phyloP scores from a whole-genome alignment of 495 filamentous ascomycete genomes.

The Penicillium desertorum region DNA sequence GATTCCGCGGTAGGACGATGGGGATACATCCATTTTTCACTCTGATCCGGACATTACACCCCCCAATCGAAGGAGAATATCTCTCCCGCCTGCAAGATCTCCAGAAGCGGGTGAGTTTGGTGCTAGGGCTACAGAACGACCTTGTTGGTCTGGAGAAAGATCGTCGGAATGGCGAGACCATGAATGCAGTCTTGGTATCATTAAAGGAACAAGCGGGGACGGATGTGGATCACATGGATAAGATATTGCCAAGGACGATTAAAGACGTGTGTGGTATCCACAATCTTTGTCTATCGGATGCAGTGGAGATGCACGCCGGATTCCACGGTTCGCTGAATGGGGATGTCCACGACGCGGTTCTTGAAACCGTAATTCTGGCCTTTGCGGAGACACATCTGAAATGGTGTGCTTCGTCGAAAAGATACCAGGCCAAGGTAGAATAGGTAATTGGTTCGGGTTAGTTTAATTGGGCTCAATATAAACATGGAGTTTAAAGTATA shows the following conservation, averaged over 20 bases:
- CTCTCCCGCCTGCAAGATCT: neutral
- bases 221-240: slow-evolving; percentile 18
- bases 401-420: slow-evolving; percentile 1
- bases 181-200: slow-evolving; percentile 9
- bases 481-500: neutral
- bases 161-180: slow-evolving; percentile 4
- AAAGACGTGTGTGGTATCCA: slow-evolving; percentile 5
- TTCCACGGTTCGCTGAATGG: neutral
- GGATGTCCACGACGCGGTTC: neutral
- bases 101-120: neutral
- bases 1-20: slow-evolving; percentile 3
- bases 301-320: neutral
- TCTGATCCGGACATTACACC: neutral
- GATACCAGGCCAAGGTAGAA: slow-evolving; percentile 2
- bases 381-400: slow-evolving; percentile 2
- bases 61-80: neutral
- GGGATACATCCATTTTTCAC: slow-evolving; percentile 9
- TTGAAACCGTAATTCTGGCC: neutral
- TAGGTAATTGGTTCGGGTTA: neutral
- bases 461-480: slow-evolving; percentile 1
- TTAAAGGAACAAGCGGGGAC: neutral
- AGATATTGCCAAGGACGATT: neutral
- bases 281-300: neutral
- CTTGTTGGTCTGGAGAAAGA: slow-evolving; percentile 8
- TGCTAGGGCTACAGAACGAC: slow-evolving; percentile 5